Conservation (phyloP, 495 filamentous ascomycete genomes). For the Neurospora terricola region DNA sequence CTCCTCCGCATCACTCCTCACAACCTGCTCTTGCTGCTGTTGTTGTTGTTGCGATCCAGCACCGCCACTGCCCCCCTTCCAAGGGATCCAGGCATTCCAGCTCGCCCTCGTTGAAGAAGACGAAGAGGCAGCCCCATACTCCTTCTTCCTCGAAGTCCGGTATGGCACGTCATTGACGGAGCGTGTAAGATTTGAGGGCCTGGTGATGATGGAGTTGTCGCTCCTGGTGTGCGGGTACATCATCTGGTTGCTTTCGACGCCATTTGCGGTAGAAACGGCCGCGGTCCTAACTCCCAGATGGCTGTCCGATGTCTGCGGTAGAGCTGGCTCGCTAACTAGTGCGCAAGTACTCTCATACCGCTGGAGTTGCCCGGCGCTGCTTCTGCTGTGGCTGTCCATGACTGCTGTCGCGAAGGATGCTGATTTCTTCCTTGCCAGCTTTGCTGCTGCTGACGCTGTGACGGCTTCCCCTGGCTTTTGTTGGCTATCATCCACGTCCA, state of each 20-base stretch:
- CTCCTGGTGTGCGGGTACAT: too few species aligned
- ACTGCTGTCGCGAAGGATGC: slow-evolving; percentile 37
- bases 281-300: slow-evolving; percentile 28
- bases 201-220: not conserved
- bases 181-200: not conserved
- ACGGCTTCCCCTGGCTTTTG: not conserved
- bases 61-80: not conserved
- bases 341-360: slow-evolving; percentile 12
- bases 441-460: not conserved
- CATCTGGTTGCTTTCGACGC: too few species aligned
- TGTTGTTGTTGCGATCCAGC: not conserved
- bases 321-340: slow-evolving; percentile 36
- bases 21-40: not conserved
- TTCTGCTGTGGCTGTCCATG: slow-evolving; percentile 25
- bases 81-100: not conserved
- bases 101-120: not conserved
- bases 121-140: not conserved
- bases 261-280: not conserved
- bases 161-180: not conserved
- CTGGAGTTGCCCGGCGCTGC: slow-evolving; percentile 1
- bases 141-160: not conserved
- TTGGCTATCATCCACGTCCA: not conserved
- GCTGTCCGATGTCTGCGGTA: slow-evolving; percentile 34
- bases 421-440: slow-evolving; percentile 29
- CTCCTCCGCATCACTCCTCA: not conserved